These are phyloP conservation scores for Fennellomyces sp. DNA, from an alignment of 371 early-diverging fungal species.

Conservation along the genomic window DNA sequence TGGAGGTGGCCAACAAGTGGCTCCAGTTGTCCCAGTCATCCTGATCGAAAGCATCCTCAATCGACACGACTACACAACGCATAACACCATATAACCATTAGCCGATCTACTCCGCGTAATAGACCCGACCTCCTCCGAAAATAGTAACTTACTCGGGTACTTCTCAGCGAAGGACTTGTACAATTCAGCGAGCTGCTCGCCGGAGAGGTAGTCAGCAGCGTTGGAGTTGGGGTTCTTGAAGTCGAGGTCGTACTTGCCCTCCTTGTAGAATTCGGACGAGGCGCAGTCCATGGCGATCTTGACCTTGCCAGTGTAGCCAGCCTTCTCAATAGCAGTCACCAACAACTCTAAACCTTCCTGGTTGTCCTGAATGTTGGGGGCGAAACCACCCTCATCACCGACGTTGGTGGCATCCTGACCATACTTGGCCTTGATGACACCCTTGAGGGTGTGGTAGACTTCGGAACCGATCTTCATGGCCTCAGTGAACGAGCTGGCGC, in stretches of 20 bases:
- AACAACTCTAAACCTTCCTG: constrained; percentile 97
- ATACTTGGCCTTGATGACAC: constrained; percentile 97
- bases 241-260: constrained; percentile 96
- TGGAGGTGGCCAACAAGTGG: constrained; percentile 71
- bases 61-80: constrained; percentile 73
- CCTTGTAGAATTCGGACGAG: constrained; percentile 98
- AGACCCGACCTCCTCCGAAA: neutral
- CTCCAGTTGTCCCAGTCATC: constrained; percentile 97
- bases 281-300: constrained; percentile 99
- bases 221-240: constrained; percentile 94
- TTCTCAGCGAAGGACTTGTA: constrained; percentile 86
- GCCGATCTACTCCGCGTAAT: constrained; percentile 8
- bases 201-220: constrained; percentile 72
- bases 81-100: neutral
- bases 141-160: constrained; percentile 75
- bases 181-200: constrained; percentile 84
- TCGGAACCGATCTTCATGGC: constrained; percentile 98
- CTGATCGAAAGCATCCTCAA: constrained; percentile 99
- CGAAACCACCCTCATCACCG: constrained; percentile 99
- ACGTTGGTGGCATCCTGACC: constrained; percentile 99
- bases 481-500: constrained; percentile 91
- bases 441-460: constrained; percentile 96
- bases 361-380: constrained; percentile 98
- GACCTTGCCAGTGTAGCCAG: constrained; percentile 95
- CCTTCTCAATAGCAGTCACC: constrained; percentile 86